Evolutionary conservation across 2,329 filamentous ascomycete genomes (phyloP), one percentile per base, ranked within the genome.

Genomic region (Claviceps cyperi): DNA sequence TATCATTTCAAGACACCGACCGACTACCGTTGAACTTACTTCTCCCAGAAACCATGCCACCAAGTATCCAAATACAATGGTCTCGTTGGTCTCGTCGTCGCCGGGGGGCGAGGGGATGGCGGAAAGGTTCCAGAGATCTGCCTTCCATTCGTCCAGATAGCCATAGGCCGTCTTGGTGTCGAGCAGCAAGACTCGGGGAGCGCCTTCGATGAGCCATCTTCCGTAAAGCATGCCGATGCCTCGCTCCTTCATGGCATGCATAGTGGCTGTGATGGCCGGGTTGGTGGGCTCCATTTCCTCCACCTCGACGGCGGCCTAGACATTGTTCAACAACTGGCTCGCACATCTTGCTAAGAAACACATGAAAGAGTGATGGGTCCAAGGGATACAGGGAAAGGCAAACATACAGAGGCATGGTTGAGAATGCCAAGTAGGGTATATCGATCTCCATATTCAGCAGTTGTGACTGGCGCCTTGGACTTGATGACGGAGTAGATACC

Each of bases 401-500:
- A 43, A 64, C 84, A 62, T 76, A 92, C 87, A 57, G 92, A 96
- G 60, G 84, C 78, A 65, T 85, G 83, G 70, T 97, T 96, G 64
- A 94, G 81, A 52, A 92, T 92, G 2, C 92, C 92, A 65, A 98
- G 90, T 57, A 97, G 78, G 28, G 88, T 94, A 69, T 98, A 98
- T 57, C 88, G 81, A 53, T 95, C 89, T 68, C 92, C 92, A 92
- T 97, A 98, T 69, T 98, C 92, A 54, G 89, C 89, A 1, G 91
- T 96, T 43, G 92, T 97, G 54, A 97, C 92, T 47, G 92, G 91
- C 38, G 92, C 91, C 70, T 98, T 98, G 54, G 92, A 98, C 70
- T 98, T 98, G 70, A 98, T 83, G 57, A 98, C 92, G 15, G 91
- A 97, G 75, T 98, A 98, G 71, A 98, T 98, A 61, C 92, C 92